Evolutionary conservation across 2,329 filamentous ascomycete species (phyloP), one percentile per base, ranked within the genome.

Genomic region (Pestalotiopsis sp.): DNA sequence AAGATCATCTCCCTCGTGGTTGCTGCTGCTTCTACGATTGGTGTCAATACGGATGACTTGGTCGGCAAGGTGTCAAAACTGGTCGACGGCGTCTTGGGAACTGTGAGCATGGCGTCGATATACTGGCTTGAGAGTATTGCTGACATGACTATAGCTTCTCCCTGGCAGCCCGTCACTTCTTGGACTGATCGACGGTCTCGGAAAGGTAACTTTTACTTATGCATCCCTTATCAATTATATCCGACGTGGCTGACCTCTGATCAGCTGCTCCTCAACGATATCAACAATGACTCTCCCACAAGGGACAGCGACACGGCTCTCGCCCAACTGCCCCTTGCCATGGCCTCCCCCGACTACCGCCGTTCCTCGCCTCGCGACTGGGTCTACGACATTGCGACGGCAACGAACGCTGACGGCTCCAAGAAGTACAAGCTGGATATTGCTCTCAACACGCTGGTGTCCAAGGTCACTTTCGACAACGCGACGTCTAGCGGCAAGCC

Each of bases 291-390:
- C 71, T 75, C 77, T 27, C 70, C 77, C 0, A 61, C 65, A 0
- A 83, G 87, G 27, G 88, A 90, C 73, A 76, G 76, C 23, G 73
- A 77, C 3, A 80, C 83, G 38, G 84, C 82, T 1, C 79, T 87
- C 39, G 90, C 85, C 75, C 88, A 91, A 72, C 84, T 92, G 3
- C 89, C 90, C 3, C 75, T 91, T 27, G 82, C 84, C 1, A 85
- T 86, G 69, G 79, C 83, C 20, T 52, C 45, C 20, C 45, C 45
- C 5, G 75, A 83, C n/a, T 82, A 78, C 66, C 81, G 83, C 60
- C 87, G 89, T 39, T 86, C 81, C 57, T 86, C 88, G 12, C 80
- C 87, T 3, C 85, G 88, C 39, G 86, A 90, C 67, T 86, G 89
- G 65, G 79, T 92, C 62, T 73, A 87, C 71, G 76, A 82, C 63